Base-by-base conservation (phyloP, 2,329 filamentous ascomycete species). In the Aspergillus bombycis region DNA sequence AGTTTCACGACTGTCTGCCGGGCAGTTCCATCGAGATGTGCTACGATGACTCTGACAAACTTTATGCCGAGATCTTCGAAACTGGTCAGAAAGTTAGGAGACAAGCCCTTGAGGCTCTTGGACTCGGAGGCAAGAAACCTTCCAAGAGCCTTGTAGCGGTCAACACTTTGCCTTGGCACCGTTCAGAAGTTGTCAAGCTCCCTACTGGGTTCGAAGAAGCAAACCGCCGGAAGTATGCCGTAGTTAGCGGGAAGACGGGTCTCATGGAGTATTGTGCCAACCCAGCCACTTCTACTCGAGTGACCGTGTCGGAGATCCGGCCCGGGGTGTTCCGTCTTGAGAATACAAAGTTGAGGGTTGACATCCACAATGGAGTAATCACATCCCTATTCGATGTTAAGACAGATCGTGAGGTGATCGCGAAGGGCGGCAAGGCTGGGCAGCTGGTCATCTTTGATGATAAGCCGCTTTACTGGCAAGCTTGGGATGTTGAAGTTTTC, bases 11-110 rank as follows among this genome's bases (percentile, higher is more conserved):
- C 75, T 98, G 95, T 75, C 84, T 99, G 58, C 95, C 95, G 0
- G 95, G 95, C 61, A 97, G 93, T 75, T 92, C 89, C 38, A 98
- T 99, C 71, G 94, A 96, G 77, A 97, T 98, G 93, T 97, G 93
- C 78, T 98, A 98, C 72, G 92, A 96, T 76, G 95, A 99, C 75
- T 96, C 94, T 3, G 91, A 97, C 74, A 86, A 93, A 85, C 84
- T 97, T 8, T 99, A 99, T 74, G 90, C 87, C 2, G 84, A 92
- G 69, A 87, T 97, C 2, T 97, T 96, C 74, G 82, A 89, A 68
- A 93, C 87, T 1, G 94, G 92, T 7, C 81, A 91, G 67, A 88
- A 86, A 67, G 80, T 96, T 4, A 83, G 95, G 46, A 84, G 90
- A 52, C 88, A 92, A 21, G 86, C 94, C 6, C 85, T 91, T 63